Evolutionary conservation across 1,284 basidiomycete genomes (phyloP).

Genomic region (Leccinum huronense): DNA sequence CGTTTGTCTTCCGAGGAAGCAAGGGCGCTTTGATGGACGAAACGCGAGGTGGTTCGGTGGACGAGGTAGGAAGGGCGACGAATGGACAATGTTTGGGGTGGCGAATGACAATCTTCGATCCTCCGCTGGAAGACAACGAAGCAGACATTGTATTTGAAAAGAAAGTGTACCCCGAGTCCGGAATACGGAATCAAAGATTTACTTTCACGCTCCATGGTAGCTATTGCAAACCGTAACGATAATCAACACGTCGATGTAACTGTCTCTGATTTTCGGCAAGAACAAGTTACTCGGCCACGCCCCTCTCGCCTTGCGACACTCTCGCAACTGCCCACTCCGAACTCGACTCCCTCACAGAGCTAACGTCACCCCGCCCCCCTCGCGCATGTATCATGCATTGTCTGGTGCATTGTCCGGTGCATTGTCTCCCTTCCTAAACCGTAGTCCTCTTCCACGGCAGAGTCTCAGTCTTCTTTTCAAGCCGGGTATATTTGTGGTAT

Average conservation of each 20-base stretch:
- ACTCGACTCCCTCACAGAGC: conserved; percentile 4
- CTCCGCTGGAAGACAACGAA: conserved; percentile 10
- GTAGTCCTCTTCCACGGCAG: conserved; percentile 10
- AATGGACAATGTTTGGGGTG: conserved; percentile 21
- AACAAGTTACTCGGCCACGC: conserved; percentile 9
- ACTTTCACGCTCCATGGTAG: conserved; percentile 25
- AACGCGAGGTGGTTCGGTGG: conserved; percentile 13
- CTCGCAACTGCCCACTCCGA: conserved; percentile 20
- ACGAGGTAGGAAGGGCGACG: conserved; percentile 33
- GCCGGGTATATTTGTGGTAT: no score
- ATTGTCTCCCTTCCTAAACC: conserved; percentile 10
- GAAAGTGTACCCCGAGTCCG: conserved; percentile 16
- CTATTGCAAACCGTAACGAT: conserved; percentile 22
- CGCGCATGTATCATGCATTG: conserved; percentile 10
- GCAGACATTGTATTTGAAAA: conserved; percentile 2
- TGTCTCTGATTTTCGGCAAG: conserved; percentile 2
- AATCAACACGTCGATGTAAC: not conserved
- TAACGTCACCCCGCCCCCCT: conserved; percentile 10
- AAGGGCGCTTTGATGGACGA: conserved; percentile 17
- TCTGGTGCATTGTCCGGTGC: conserved; percentile 14
- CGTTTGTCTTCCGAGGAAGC: conserved; percentile 20
- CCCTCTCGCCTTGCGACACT: conserved; percentile 26
- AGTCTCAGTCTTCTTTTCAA: conserved; percentile 24
- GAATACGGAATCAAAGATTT: conserved; percentile 33
- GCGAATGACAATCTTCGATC: conserved; percentile 33